A percentile compares a stretch with the other conserved stretches of the same genome.
These are phyloP conservation scores for Kalanchoe fedtschenkoi DNA, from an alignment of 164 flowering plant genomes.

Conservation along the genomic window DNA sequence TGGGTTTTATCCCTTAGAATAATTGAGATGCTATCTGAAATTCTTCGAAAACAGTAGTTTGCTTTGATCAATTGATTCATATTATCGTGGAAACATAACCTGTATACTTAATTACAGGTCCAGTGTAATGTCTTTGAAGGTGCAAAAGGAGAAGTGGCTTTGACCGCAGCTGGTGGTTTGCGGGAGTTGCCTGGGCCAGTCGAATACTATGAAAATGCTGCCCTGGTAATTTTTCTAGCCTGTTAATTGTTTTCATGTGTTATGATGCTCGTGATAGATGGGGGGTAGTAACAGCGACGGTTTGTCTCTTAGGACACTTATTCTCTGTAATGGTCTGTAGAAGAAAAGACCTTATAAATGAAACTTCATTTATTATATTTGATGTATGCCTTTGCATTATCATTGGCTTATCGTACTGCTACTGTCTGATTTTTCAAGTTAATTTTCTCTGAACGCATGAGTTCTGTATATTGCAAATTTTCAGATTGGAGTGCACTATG, in stretches of 20 bases:
- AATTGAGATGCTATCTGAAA: not conserved
- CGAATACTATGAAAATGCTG: slow-evolving; percentile 72
- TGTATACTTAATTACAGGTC: slow-evolving; percentile 32
- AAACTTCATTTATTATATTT: not conserved
- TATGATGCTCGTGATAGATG: not conserved
- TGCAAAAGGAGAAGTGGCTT: slow-evolving; percentile 74
- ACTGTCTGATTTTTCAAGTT: not conserved
- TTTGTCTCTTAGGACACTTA: too few relatives aligned
- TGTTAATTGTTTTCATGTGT: not conserved
- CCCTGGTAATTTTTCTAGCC: slow-evolving; percentile 47
- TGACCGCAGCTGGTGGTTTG: slow-evolving; percentile 90
- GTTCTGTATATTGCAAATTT: not conserved
- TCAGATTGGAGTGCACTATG: slow-evolving; percentile 85
- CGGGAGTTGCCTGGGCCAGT: slow-evolving; percentile 69
- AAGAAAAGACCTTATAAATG: not conserved
- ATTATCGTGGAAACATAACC: too few relatives aligned
- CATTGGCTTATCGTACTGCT: not conserved
- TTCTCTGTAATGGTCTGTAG: too few relatives aligned
- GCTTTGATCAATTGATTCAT: too few relatives aligned
- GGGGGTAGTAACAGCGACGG: not conserved
- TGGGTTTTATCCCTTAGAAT: too few relatives aligned
- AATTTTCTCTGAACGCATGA: not conserved
- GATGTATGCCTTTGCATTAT: not conserved
- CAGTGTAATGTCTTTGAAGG: slow-evolving; percentile 93
- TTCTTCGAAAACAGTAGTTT: not conserved